Percentiles rank a stretch among this genome's conserved stretches.
Conservation (phyloP, 2,329 filamentous ascomycete species). For the Passalora sequoiae region DNA sequence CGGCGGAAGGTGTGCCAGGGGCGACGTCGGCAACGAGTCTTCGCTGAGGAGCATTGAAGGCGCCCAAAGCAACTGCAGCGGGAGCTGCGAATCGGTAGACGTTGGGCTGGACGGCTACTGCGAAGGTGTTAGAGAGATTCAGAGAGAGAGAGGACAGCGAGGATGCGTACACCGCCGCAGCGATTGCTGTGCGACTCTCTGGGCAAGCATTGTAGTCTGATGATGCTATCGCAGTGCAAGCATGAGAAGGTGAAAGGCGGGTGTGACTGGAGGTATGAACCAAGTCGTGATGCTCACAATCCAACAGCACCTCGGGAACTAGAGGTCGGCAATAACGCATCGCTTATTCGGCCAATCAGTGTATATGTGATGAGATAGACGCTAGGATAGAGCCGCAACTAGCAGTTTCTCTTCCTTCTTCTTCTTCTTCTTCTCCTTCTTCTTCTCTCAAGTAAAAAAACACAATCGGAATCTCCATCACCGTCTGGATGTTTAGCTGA, state of each 20-base stretch:
- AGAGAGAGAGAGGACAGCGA: too few relatives aligned
- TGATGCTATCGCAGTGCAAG: slow-evolving; percentile 12
- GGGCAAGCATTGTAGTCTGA: slow-evolving; percentile 40
- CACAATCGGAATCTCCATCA: slow-evolving; percentile 30
- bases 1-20: too few relatives aligned
- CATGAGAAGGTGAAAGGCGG: slow-evolving; percentile 30
- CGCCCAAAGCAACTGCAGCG: slow-evolving; percentile 38
- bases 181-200: slow-evolving; percentile 42
- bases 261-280: too few relatives aligned
- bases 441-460: slow-evolving; percentile 16
- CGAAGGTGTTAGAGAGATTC: slow-evolving; percentile 20
- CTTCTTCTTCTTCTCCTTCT: slow-evolving; percentile 15
- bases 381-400: too few relatives aligned
- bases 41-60: slow-evolving; percentile 39
- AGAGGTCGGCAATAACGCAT: too few relatives aligned
- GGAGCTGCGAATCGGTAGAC: slow-evolving; percentile 43
- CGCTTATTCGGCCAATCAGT: too few relatives aligned
- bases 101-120: slow-evolving; percentile 44
- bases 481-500: slow-evolving; percentile 32
- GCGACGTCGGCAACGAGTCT: slow-evolving; percentile 54
- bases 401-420: slow-evolving; percentile 8
- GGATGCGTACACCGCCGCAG: slow-evolving; percentile 30
- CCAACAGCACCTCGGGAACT: neutral
- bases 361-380: too few relatives aligned
- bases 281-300: neutral